phyloP scores from a whole-genome alignment of 2,329 filamentous ascomycete genomes.

The Claviceps africana region DNA sequence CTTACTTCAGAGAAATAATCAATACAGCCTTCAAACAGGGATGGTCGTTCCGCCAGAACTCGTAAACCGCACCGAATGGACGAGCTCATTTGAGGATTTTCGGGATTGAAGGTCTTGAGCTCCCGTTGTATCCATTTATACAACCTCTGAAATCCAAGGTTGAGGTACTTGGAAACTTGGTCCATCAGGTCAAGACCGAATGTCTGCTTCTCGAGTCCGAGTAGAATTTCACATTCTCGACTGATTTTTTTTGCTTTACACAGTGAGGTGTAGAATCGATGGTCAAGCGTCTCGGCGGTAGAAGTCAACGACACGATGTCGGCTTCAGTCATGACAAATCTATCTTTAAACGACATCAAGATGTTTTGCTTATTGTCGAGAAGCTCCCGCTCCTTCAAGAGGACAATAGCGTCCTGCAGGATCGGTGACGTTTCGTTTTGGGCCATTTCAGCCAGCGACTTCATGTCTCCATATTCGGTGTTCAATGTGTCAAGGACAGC shows the following conservation, averaged over 20 bases:
- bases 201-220: conserved; percentile 81
- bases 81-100: conserved; percentile 82
- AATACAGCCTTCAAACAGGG: conserved; percentile 83
- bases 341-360: conserved; percentile 60
- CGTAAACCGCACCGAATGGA: conserved; percentile 73
- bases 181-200: conserved; percentile 86
- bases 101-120: conserved; percentile 81
- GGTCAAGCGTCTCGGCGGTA: conserved; percentile 68
- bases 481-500: conserved; percentile 66
- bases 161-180: conserved; percentile 72
- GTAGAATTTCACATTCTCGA: conserved; percentile 73
- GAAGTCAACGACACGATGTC: conserved; percentile 65
- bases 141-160: conserved; percentile 84
- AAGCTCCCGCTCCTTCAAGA: conserved; percentile 59
- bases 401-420: conserved; percentile 59
- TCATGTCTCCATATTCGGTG: conserved; percentile 66
- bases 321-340: conserved; percentile 75
- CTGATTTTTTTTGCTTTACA: conserved; percentile 74
- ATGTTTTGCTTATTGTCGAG: conserved; percentile 70
- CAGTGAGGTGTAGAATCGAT: conserved; percentile 67
- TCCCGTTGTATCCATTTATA: conserved; percentile 92
- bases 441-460: conserved; percentile 59
- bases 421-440: conserved; percentile 61
- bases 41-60: conserved; percentile 77
- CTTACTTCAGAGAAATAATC: conserved; percentile 86